phyloP scores from a whole-genome alignment of 805 yeast genomes.

The Debaryomyces tyrocola region DNA sequence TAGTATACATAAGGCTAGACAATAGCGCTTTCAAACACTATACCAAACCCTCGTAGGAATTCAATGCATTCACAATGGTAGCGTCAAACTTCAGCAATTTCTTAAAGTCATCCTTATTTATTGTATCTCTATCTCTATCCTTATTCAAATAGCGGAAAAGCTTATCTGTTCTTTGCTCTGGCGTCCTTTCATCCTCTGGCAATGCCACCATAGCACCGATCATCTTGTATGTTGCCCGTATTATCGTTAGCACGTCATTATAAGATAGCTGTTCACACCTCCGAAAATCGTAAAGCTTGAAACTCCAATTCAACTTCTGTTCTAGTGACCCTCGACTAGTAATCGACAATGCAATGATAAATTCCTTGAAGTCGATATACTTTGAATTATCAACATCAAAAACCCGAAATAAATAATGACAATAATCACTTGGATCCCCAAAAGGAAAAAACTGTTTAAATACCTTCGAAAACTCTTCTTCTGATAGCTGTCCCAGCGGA shows the following conservation, averaged over 20 bases:
- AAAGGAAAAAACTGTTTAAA: constrained; percentile 97
- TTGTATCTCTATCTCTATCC: constrained; percentile 58
- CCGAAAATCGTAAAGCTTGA: constrained; percentile 81
- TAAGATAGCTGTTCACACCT: constrained; percentile 74
- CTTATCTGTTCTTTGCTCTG: constrained; percentile 82
- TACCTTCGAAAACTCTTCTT: constrained; percentile 85
- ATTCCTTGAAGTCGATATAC: constrained; percentile 86
- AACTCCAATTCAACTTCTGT: constrained; percentile 88
- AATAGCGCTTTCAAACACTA: constrained; percentile 22
- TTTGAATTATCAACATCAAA: constrained; percentile 84
- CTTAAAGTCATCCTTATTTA: constrained; percentile 82
- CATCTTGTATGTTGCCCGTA: constrained; percentile 88
- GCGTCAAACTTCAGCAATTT: constrained; percentile 80
- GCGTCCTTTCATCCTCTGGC: constrained; percentile 88
- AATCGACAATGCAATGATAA: constrained; percentile 81
- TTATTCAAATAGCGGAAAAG: constrained; percentile 75
- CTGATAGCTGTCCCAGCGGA: constrained; percentile 83
- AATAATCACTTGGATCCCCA: constrained; percentile 93
- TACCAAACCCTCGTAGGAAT: constrained; percentile 78
- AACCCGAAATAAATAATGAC: constrained; percentile 82
- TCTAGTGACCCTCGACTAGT: constrained; percentile 83
- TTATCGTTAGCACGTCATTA: constrained; percentile 77
- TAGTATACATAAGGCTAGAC: background rate
- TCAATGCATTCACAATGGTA: constrained; percentile 71
- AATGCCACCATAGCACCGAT: constrained; percentile 90